A percentile compares a stretch with the other conserved stretches of the same genome.
Evolutionary conservation across 2,329 filamentous ascomycete species (phyloP).

Genomic region (Epichloe amarillans): DNA sequence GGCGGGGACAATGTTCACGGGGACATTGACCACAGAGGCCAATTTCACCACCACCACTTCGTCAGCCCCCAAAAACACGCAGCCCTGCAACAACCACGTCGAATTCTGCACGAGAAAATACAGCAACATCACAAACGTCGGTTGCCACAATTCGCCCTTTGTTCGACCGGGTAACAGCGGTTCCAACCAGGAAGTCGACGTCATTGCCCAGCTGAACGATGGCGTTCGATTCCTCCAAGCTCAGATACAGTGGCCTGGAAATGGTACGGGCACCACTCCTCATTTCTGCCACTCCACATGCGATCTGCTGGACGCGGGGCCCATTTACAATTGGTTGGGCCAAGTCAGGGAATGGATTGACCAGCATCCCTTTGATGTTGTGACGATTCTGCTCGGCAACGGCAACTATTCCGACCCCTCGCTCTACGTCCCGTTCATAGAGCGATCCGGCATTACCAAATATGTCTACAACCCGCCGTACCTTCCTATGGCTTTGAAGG

Average conservation of each 20-base stretch:
- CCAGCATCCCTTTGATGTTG: slow-evolving; percentile 68
- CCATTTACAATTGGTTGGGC: slow-evolving; percentile 59
- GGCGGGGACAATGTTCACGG: slow-evolving; percentile 19
- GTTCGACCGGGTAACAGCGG: slow-evolving; percentile 55
- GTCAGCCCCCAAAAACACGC: slow-evolving; percentile 50
- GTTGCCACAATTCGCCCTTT: slow-evolving; percentile 74
- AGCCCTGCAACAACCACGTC: slow-evolving; percentile 65
- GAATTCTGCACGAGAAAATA: slow-evolving; percentile 68
- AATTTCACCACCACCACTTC: slow-evolving; percentile 26
- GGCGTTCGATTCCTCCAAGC: slow-evolving; percentile 53
- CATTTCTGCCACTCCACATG: slow-evolving; percentile 83
- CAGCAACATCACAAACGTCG: slow-evolving; percentile 68
- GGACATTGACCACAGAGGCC: slow-evolving; percentile 24
- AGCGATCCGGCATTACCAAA: slow-evolving; percentile 55
- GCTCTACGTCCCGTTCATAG: slow-evolving; percentile 56
- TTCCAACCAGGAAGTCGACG: slow-evolving; percentile 58
- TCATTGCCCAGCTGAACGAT: slow-evolving; percentile 63
- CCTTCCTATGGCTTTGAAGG: slow-evolving; percentile 54
- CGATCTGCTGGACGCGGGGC: slow-evolving; percentile 67
- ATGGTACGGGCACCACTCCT: slow-evolving; percentile 28
- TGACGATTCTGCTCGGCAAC: slow-evolving; percentile 79
- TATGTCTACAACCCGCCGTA: slow-evolving; percentile 63
- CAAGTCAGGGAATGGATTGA: slow-evolving; percentile 61
- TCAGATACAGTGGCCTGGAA: slow-evolving; percentile 45
- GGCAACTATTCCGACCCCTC: slow-evolving; percentile 53